phyloP scores from a whole-genome alignment of 768 basidiomycete genomes.

The button mushroom (Agaricus bisporus) region DNA sequence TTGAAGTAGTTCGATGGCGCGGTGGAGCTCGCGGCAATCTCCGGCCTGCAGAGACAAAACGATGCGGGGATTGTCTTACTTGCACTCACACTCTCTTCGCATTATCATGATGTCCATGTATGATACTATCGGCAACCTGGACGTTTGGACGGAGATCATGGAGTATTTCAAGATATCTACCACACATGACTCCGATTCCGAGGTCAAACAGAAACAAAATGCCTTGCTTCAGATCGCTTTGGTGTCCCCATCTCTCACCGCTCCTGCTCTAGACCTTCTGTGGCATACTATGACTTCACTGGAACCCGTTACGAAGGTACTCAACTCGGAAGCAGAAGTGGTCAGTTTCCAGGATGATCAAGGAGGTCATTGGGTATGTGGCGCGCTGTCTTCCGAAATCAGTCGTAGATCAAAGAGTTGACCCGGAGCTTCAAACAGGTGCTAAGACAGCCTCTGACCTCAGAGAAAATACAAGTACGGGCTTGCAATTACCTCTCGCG shows the following conservation, averaged over 20 bases:
- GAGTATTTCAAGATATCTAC: slow-evolving; percentile 1
- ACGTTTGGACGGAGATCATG: slow-evolving; percentile 1
- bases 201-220: neutral
- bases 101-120: slow-evolving; percentile 8
- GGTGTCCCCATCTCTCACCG: slow-evolving; percentile 3
- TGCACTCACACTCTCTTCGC: too few species aligned
- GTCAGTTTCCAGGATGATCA: neutral
- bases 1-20: too few species aligned
- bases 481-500: neutral
- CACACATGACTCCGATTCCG: neutral
- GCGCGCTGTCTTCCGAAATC: neutral
- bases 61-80: too few species aligned
- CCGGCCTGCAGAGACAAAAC: too few species aligned
- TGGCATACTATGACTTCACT: slow-evolving; percentile 1
- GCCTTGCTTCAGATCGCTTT: slow-evolving; percentile 1
- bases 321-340: neutral
- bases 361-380: neutral
- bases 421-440: neutral
- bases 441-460: neutral
- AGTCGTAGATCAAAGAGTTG: neutral
- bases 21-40: too few species aligned
- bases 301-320: neutral
- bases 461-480: neutral
- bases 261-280: neutral
- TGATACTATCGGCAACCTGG: neutral